Percentiles rank a stretch among this genome's conserved stretches.
These are phyloP conservation scores for Camelina neglecta DNA, from an alignment of 345 rosid genomes.

Conservation along the genomic window DNA sequence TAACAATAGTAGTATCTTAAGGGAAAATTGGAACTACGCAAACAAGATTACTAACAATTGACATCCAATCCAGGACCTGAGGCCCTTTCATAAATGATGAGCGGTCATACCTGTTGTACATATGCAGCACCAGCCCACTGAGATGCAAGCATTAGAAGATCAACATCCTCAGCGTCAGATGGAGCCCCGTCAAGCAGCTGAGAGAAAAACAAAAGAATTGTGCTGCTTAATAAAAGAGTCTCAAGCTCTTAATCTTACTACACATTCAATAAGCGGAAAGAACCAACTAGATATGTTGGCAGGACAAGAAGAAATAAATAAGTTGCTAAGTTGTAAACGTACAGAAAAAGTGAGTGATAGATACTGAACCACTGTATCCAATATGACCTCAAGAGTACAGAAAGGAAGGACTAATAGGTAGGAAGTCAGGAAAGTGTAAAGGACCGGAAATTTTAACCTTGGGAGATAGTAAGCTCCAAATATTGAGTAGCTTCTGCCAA, in stretches of 20 bases:
- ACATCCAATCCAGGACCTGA: background rate
- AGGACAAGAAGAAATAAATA: background rate
- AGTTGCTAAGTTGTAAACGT: background rate
- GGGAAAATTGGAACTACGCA: background rate
- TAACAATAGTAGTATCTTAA: background rate
- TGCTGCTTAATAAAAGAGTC: constrained; percentile 28
- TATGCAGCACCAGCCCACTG: constrained; percentile 83
- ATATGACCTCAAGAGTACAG: constrained; percentile 5
- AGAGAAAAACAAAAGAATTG: constrained; percentile 13
- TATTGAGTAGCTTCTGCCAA: constrained; percentile 60
- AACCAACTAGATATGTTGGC: constrained; percentile 8
- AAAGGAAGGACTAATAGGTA: constrained; percentile 1
- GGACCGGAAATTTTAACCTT: constrained; percentile 54
- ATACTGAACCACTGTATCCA: background rate
- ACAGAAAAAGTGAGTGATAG: background rate
- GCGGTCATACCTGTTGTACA: constrained; percentile 61
- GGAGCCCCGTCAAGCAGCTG: constrained; percentile 63
- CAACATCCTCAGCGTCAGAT: constrained; percentile 55
- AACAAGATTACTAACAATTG: too few species aligned
- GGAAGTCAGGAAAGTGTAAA: constrained; percentile 11
- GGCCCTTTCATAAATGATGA: background rate
- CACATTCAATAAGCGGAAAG: constrained; percentile 21
- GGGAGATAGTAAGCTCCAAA: constrained; percentile 76
- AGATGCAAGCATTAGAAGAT: constrained; percentile 74
- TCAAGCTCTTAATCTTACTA: background rate